Base-by-base conservation (phyloP, 176 grass and related monocot species). In the Triticum timopheevii region DNA sequence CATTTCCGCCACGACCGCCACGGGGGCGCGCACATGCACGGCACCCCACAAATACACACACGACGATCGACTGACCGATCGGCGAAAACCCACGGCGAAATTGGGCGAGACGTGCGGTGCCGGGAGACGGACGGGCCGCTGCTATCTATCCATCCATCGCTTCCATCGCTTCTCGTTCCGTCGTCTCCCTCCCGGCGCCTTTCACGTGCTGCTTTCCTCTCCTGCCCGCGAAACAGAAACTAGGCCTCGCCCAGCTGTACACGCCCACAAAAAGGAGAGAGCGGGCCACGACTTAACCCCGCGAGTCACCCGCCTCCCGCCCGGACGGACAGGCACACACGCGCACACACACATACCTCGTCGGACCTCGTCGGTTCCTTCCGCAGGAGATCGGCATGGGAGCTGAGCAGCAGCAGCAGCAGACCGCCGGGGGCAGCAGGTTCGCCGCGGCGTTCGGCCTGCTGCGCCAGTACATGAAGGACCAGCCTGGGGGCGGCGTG, bases 391-490 rank as follows among this genome's bases (percentile, higher is more conserved):
- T 65, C 4, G 3, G 8, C 59, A 90, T 91, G 89, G 85, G 76
- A 31, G 50, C 69, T 7, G 65, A 54, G 45, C 59, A 75, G 44
- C 52, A 10, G 23, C 61, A 68, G 23, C 16, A 28, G 70, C 40
- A 94, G 86, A 2, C 64, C 25, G 71, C 19, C 28, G 76, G 23
- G 11, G n/a, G 82, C 40, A 81, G 84, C 76, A 94, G 86, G 73
- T 97, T 97, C 40, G 90, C 95, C 10, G 82, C 86, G 58, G 79
- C 95, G 40, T 97, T 84, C 45, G 81, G 86, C 66, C 84, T 88
- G 34, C 92, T 94, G 10, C 73, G 92, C 40, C 90, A 94, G 88
- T 97, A 88, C 84, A 84, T 97, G 83, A 94, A 79, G 88, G 87
- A 81, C 49, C 82, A 82, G 68, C 70, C 83, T 15, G 82, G 83